Conservation (phyloP, 441 rosid species). For the Euphorbia schlechtendalii region DNA sequence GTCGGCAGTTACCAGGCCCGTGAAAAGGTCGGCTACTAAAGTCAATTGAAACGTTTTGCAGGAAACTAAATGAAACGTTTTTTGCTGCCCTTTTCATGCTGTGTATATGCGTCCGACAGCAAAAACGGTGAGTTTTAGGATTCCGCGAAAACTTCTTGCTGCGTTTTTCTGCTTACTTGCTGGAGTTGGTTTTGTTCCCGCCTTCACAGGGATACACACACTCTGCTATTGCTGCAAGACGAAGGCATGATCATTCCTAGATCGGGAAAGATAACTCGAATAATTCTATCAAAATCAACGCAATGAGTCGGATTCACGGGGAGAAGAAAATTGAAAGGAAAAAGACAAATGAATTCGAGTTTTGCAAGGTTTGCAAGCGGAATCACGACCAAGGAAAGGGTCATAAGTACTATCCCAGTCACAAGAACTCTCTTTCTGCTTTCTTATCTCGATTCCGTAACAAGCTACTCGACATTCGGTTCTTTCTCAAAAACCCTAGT, state of each 20-base stretch:
- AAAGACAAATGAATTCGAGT: slow-evolving; percentile 39
- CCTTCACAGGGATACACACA: neutral
- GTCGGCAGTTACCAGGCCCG: too few species aligned
- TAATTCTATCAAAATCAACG: slow-evolving; percentile 6
- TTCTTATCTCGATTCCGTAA: slow-evolving; percentile 54
- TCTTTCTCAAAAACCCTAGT: slow-evolving; percentile 62
- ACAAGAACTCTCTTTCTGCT: slow-evolving; percentile 45
- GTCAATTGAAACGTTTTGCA: too few species aligned
- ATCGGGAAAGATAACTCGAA: slow-evolving; percentile 18
- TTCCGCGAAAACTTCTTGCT: neutral
- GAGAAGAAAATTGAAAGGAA: slow-evolving; percentile 23
- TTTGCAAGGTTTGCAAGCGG: slow-evolving; percentile 58
- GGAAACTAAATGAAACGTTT: too few species aligned
- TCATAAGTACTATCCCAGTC: slow-evolving; percentile 76
- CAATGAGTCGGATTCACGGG: slow-evolving; percentile 13
- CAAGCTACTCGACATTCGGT: slow-evolving; percentile 52
- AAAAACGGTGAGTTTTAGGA: too few species aligned
- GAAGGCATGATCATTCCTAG: slow-evolving; percentile 4
- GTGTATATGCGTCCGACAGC: too few species aligned
- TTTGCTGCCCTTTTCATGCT: too few species aligned
- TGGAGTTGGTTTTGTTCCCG: too few species aligned
- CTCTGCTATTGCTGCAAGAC: slow-evolving; percentile 5
- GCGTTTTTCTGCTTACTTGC: too few species aligned
- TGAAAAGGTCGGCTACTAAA: too few species aligned
- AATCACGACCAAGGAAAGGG: slow-evolving; percentile 66